Percentiles rank a stretch among this genome's conserved stretches.
Conservation (phyloP, 192 early-diverging fungal species). For the Linnemannia exigua region DNA sequence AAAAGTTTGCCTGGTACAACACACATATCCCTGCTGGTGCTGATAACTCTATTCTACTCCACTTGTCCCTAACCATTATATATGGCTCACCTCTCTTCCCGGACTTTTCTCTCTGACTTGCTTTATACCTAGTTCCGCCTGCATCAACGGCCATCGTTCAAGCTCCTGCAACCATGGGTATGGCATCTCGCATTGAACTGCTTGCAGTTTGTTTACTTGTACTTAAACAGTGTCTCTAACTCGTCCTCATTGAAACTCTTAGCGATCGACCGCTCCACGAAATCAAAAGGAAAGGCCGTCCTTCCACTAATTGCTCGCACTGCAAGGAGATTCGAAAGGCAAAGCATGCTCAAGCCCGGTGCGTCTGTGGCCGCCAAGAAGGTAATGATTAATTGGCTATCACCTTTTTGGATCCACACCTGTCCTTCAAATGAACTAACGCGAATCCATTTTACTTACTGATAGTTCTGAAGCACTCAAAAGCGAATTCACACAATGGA, state of each 20-base stretch:
- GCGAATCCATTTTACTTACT: background rate
- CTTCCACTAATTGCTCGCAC: conserved; percentile 73
- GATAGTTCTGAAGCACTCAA: conserved; percentile 13
- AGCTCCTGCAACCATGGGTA: conserved; percentile 54
- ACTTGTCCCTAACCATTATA: background rate
- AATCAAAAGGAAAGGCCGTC: conserved; percentile 80
- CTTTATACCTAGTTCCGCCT: conserved; percentile 21
- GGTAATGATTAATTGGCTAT: conserved; percentile 12
- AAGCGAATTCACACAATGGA: conserved; percentile 22
- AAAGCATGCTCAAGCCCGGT: conserved; percentile 76
- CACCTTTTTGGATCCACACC: background rate
- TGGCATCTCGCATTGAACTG: background rate
- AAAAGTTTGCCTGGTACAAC: conserved; percentile 48
- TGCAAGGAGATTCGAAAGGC: conserved; percentile 76
- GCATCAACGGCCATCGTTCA: conserved; percentile 55
- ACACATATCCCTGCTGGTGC: no score
- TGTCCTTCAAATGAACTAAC: background rate
- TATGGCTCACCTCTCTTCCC: background rate
- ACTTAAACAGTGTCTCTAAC: no score
- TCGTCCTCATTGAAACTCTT: background rate
- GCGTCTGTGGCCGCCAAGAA: conserved; percentile 63
- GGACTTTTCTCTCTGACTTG: background rate
- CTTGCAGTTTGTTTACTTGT: background rate
- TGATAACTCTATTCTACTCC: no score
- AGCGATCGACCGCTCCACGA: conserved; percentile 69